These are phyloP conservation scores for Torulaspora maleeae DNA, from an alignment of 805 yeast genomes.

Conservation along the genomic window DNA sequence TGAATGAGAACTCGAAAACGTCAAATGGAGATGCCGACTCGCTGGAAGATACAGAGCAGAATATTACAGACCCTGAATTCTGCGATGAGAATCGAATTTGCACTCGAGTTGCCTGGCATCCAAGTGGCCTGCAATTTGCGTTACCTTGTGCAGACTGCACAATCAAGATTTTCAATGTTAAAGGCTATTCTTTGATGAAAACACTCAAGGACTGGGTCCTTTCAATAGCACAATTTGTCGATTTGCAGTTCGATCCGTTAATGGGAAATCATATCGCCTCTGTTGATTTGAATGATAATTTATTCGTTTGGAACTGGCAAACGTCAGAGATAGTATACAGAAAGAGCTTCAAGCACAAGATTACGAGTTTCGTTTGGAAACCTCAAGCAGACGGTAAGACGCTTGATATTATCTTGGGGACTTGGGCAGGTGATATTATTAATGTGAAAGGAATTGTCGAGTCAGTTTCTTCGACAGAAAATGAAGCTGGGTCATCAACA, in stretches of 20 bases:
- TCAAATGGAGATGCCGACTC: slow-evolving; percentile 40
- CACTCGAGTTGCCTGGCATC: slow-evolving; percentile 64
- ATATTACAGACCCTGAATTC: slow-evolving; percentile 32
- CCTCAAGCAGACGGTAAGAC: slow-evolving; percentile 19
- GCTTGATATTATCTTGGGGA: slow-evolving; percentile 34
- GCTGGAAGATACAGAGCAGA: slow-evolving; percentile 35
- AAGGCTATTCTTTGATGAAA: slow-evolving; percentile 25
- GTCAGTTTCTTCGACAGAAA: slow-evolving; percentile 3
- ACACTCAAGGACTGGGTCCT: slow-evolving; percentile 17
- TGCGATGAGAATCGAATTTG: slow-evolving; percentile 42
- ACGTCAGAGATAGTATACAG: slow-evolving; percentile 35
- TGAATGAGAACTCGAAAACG: slow-evolving; percentile 11
- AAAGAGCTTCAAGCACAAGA: slow-evolving; percentile 28
- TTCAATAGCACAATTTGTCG: slow-evolving; percentile 38
- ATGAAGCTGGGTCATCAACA: neutral
- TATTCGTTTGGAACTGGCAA: slow-evolving; percentile 54
- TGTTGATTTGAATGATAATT: slow-evolving; percentile 45
- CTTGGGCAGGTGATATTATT: slow-evolving; percentile 41
- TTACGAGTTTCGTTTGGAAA: slow-evolving; percentile 38
- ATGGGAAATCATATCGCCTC: slow-evolving; percentile 58
- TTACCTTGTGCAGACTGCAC: slow-evolving; percentile 52
- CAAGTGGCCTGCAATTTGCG: slow-evolving; percentile 64
- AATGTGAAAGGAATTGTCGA: slow-evolving; percentile 29
- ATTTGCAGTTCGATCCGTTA: slow-evolving; percentile 53
- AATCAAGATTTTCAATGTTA: slow-evolving; percentile 41